Evolutionary conservation across 192 early-diverging fungal genomes (phyloP).

Genomic region (Lunasporangiospora selenospora): DNA sequence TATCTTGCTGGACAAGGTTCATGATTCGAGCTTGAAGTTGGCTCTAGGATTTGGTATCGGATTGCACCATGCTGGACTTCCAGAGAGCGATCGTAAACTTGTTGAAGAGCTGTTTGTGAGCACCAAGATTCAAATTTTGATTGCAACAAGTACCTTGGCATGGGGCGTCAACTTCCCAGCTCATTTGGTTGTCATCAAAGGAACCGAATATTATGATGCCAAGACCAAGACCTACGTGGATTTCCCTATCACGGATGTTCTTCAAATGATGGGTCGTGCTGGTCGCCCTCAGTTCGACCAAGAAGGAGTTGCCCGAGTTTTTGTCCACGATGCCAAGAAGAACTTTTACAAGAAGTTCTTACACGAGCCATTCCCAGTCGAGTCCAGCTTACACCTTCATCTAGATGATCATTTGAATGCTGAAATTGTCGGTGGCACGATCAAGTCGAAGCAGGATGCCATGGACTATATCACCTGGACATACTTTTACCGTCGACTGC

Average conservation of each 20-base stretch:
- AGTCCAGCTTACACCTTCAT: conserved; percentile 76
- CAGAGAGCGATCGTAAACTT: conserved; percentile 83
- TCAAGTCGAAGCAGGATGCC: conserved; percentile 91
- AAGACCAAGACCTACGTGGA: conserved; percentile 92
- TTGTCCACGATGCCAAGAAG: conserved; percentile 96
- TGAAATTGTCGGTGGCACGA: conserved; percentile 88
- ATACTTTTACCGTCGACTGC: conserved; percentile 91
- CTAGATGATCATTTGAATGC: conserved; percentile 94
- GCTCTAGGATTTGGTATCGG: conserved; percentile 96
- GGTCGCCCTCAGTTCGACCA: conserved; percentile 96
- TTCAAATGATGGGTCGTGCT: conserved; percentile 99
- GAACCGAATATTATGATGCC: conserved; percentile 97
- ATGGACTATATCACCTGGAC: conserved; percentile 97
- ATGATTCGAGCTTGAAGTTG: conserved; percentile 81
- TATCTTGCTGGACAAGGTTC: conserved; percentile 68
- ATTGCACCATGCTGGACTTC: conserved; percentile 95
- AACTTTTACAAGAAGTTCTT: conserved; percentile 99
- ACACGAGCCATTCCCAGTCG: conserved; percentile 94
- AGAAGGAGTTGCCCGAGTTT: conserved; percentile 88
- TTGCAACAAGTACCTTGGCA: conserved; percentile 95
- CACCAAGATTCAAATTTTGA: conserved; percentile 95
- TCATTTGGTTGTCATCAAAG: conserved; percentile 97
- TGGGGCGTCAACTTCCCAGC: conserved; percentile 99
- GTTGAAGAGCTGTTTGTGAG: conserved; percentile 95
- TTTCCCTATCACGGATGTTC: conserved; percentile 96